phyloP scores from a whole-genome alignment of 306 rosid species.

The Quercus berberidifolia region DNA sequence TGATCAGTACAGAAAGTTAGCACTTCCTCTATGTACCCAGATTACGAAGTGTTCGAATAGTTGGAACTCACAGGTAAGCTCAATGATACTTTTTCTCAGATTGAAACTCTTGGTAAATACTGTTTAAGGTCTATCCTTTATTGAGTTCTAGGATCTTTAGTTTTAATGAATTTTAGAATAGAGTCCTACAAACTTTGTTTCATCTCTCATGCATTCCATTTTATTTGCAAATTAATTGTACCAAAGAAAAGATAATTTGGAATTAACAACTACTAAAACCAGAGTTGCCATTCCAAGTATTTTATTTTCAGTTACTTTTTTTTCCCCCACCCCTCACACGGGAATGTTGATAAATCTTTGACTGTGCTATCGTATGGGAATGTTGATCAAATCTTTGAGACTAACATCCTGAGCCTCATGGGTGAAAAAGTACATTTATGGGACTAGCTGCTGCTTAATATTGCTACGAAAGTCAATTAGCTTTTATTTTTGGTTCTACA shows the following conservation, averaged over 20 bases:
- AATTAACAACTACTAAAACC: neutral
- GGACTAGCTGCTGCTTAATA: no score
- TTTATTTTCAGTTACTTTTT: neutral
- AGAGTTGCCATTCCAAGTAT: neutral
- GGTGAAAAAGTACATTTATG: no score
- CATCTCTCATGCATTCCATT: neutral
- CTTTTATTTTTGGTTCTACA: neutral
- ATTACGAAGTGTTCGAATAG: constrained; percentile 71
- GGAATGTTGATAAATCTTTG: no score
- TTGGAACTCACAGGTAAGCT: constrained; percentile 74
- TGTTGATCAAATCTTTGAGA: no score
- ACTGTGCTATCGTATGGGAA: no score
- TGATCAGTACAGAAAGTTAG: constrained; percentile 67
- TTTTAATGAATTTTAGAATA: no score
- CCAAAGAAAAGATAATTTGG: neutral
- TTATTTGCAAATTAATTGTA: neutral
- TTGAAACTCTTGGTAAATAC: neutral
- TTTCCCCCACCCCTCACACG: no score
- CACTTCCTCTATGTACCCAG: constrained; percentile 64
- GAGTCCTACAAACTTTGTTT: neutral
- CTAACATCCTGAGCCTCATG: no score
- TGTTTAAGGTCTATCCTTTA: neutral
- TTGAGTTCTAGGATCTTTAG: neutral
- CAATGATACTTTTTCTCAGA: neutral
- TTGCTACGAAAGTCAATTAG: no score